Percentiles rank a stretch among this genome's conserved stretches.
phyloP scores from a whole-genome alignment of 129 eudicot genomes.

The Lactuca sativa region DNA sequence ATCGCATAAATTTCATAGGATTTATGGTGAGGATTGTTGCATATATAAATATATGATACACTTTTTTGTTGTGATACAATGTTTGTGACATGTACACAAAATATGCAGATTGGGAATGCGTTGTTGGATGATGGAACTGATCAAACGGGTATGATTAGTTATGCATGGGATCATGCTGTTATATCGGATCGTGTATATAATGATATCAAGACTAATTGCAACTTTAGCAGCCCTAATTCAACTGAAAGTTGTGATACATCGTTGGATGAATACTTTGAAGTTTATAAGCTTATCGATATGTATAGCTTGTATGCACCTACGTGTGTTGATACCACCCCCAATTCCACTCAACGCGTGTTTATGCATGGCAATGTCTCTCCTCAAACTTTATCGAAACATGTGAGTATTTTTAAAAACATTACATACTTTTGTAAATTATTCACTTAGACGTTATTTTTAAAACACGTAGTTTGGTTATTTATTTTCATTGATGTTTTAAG shows the following conservation, averaged over 20 bases:
- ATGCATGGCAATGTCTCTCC: conserved; percentile 43
- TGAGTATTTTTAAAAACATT: conserved; percentile 29
- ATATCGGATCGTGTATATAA: conserved; percentile 60
- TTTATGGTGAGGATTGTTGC: conserved; percentile 49
- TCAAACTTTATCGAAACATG: conserved; percentile 43
- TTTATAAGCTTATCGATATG: conserved; percentile 72
- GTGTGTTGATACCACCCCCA: conserved; percentile 39
- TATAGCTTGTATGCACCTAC: conserved; percentile 78
- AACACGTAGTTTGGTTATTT: too few species aligned
- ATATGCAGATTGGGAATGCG: conserved; percentile 79
- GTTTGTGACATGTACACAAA: neutral
- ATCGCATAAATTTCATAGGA: conserved; percentile 69
- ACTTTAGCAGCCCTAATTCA: conserved; percentile 40
- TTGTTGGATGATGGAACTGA: conserved; percentile 80
- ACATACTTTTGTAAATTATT: too few species aligned
- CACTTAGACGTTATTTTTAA: neutral
- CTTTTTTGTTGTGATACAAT: neutral
- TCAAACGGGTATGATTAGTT: conserved; percentile 76
- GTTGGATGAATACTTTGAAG: conserved; percentile 45
- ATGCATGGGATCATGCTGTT: conserved; percentile 88
- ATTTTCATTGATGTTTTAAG: too few species aligned
- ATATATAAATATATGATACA: too few species aligned
- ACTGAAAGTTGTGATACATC: conserved; percentile 36
- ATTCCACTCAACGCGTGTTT: conserved; percentile 33
- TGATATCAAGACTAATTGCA: conserved; percentile 44